Conservation (phyloP, 75 land plant genomes). For the Picea sitchensis region DNA sequence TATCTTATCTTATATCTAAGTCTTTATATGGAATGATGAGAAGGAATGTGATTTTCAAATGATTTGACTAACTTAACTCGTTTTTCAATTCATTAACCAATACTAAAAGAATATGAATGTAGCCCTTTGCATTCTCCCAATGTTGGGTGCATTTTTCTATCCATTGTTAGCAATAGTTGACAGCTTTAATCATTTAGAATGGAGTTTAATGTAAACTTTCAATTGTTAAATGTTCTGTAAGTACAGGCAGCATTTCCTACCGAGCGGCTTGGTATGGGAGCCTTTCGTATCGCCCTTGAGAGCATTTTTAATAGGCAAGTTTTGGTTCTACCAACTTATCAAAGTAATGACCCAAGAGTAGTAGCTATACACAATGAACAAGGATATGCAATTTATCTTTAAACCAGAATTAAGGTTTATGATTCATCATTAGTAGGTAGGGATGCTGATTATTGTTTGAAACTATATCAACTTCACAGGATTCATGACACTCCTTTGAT, state of each 20-base stretch:
- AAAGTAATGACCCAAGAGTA: not conserved
- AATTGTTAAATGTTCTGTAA: not conserved
- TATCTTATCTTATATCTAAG: not conserved
- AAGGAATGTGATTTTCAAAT: not conserved
- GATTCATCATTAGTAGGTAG: not conserved
- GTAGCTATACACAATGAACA: not conserved
- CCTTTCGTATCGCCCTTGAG: conserved; percentile 91
- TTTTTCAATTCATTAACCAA: not conserved
- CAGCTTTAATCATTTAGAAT: not conserved
- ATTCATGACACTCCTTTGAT: conserved; percentile 40
- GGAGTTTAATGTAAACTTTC: not conserved
- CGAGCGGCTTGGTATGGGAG: conserved; percentile 94
- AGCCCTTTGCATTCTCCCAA: not conserved
- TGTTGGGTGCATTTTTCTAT: not conserved
- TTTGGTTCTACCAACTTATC: not conserved
- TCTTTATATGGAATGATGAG: not conserved
- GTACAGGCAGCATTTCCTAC: conserved; percentile 69
- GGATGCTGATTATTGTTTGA: not conserved
- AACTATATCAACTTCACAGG: conserved; percentile 18
- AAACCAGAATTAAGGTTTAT: not conserved
- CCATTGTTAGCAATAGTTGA: not conserved
- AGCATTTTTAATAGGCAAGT: conserved; percentile 60
- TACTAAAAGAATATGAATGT: not conserved
- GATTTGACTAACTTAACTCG: not conserved
- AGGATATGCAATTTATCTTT: not conserved